Evolutionary conservation across 2,329 filamentous ascomycete genomes (phyloP).

Genomic region (Allantophomopsis lycopodina): DNA sequence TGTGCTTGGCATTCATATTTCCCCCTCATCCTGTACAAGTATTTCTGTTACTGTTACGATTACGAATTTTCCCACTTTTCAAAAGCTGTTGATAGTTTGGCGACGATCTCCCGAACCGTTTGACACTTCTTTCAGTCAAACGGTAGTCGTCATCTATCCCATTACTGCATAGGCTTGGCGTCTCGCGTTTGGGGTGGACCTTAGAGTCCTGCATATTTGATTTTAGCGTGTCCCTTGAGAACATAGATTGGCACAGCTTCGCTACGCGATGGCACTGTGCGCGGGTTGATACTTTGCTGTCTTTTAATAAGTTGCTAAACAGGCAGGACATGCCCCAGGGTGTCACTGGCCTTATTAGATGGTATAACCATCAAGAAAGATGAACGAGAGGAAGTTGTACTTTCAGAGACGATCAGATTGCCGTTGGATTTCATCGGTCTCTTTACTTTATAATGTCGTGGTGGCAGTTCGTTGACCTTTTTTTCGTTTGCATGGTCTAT

Average conservation of each 20-base stretch:
- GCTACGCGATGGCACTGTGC: conserved; percentile 23
- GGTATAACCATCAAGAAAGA: too few relatives aligned
- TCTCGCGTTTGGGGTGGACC: conserved; percentile 15
- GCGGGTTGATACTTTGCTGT: conserved; percentile 18
- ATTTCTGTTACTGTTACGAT: conserved; percentile 15
- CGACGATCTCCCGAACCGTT: conserved; percentile 6
- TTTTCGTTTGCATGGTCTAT: too few relatives aligned
- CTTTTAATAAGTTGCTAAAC: too few relatives aligned
- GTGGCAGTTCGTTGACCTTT: neutral
- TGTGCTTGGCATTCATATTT: conserved; percentile 8
- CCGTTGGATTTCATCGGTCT: too few relatives aligned
- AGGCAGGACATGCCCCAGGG: too few relatives aligned
- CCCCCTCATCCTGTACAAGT: conserved; percentile 15
- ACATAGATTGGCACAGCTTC: conserved; percentile 18
- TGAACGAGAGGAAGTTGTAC: too few relatives aligned
- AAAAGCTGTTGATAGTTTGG: conserved; percentile 11
- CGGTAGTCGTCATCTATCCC: conserved; percentile 10
- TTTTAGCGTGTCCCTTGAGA: conserved; percentile 8
- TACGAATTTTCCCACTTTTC: conserved; percentile 12
- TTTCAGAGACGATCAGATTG: too few relatives aligned
- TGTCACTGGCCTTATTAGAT: too few relatives aligned
- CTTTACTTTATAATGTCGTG: neutral
- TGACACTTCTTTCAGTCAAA: conserved; percentile 9
- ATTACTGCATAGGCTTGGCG: conserved; percentile 20
- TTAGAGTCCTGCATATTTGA: conserved; percentile 4